phyloP scores from a whole-genome alignment of 306 rosid species.

The Vigna mungo region DNA sequence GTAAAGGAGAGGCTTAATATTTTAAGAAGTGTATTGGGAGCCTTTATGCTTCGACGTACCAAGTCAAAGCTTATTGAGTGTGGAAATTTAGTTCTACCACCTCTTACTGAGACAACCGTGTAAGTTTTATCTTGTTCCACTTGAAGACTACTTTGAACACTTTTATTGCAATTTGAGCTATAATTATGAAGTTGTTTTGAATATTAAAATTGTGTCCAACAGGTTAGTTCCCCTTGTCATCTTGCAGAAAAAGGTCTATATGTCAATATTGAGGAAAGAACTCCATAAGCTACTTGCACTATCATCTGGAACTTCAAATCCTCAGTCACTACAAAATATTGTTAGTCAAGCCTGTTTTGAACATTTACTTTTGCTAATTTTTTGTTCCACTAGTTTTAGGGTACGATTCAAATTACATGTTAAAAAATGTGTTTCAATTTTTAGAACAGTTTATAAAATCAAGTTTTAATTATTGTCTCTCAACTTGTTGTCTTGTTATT shows the following conservation, averaged over 20 bases:
- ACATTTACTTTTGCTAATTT: conserved; percentile 4
- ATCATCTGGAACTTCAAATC: conserved; percentile 78
- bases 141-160: not conserved
- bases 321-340: conserved; percentile 83
- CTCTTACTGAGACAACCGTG: conserved; percentile 88
- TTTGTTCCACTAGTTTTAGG: conserved; percentile 34
- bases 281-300: conserved; percentile 79
- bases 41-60: conserved; percentile 90
- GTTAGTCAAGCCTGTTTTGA: conserved; percentile 52
- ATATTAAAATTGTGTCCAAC: conserved; percentile 44
- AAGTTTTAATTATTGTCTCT: not conserved
- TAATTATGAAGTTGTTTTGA: conserved; percentile 24
- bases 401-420: too few relatives aligned
- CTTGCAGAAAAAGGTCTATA: conserved; percentile 84
- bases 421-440: not conserved
- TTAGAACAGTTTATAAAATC: conserved; percentile 13
- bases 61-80: conserved; percentile 76
- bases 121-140: conserved; percentile 50
- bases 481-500: not conserved
- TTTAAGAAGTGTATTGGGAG: conserved; percentile 73
- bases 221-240: conserved; percentile 82
- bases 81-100: conserved; percentile 83
- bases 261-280: conserved; percentile 90
- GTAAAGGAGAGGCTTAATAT: conserved; percentile 61
- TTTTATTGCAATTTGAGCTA: conserved; percentile 12